phyloP scores from a whole-genome alignment of 306 rosid genomes.

The peach (Prunus persica) region DNA sequence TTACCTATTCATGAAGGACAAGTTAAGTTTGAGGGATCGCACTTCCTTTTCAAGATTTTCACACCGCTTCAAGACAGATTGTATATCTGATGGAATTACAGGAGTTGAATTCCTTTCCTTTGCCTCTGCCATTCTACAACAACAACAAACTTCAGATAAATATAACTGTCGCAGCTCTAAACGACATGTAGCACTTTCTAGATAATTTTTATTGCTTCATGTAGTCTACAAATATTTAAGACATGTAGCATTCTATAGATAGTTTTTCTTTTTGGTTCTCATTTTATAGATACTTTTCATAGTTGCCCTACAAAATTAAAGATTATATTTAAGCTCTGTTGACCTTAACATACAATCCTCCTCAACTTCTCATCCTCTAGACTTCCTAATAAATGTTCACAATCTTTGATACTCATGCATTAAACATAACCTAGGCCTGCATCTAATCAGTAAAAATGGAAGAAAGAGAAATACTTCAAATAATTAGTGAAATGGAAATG shows the following conservation, averaged over 20 bases:
- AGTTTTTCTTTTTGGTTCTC: too few species aligned
- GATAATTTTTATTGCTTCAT: not conserved
- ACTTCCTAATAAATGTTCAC: not conserved
- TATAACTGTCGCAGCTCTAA: not conserved
- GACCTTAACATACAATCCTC: not conserved
- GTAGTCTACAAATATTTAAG: not conserved
- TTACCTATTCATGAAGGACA: slow-evolving; percentile 98
- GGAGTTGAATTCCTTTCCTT: slow-evolving; percentile 86
- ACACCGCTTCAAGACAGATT: slow-evolving; percentile 78
- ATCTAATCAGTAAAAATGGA: not conserved
- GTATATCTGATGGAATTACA: slow-evolving; percentile 77
- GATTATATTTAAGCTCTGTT: not conserved
- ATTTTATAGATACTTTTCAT: too few species aligned
- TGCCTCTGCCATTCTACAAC: slow-evolving; percentile 94
- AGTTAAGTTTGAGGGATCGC: slow-evolving; percentile 77
- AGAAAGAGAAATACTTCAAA: not conserved
- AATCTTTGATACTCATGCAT: not conserved
- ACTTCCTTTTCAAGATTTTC: slow-evolving; percentile 96
- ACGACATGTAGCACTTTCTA: not conserved
- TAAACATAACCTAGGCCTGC: too few species aligned
- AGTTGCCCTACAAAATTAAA: too few species aligned
- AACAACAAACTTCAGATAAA: slow-evolving; percentile 15
- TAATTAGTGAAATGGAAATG: too few species aligned
- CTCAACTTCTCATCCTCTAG: not conserved
- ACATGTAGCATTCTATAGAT: too few species aligned